A percentile compares a stretch with the other conserved stretches of the same genome.
Evolutionary conservation across 306 rosid genomes (phyloP).

Genomic region (Hippophae tibetana): DNA sequence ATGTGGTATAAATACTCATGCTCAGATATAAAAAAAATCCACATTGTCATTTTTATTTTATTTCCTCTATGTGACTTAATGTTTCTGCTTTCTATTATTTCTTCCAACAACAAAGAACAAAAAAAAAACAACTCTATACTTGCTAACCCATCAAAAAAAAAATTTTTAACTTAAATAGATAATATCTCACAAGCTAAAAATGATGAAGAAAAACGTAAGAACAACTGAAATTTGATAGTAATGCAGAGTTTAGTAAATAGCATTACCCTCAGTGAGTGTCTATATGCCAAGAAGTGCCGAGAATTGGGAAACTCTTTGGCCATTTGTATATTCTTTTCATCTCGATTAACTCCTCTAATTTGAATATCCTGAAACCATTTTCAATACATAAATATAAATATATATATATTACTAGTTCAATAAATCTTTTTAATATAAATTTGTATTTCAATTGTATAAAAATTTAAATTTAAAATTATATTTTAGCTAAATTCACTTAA

Average conservation of each 20-base stretch:
- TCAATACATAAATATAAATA: constrained; percentile 1
- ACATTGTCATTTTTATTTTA: too few relatives aligned
- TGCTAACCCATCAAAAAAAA: too few relatives aligned
- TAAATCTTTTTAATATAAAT: neutral
- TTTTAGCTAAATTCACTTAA: too few relatives aligned
- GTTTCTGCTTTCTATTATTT: too few relatives aligned
- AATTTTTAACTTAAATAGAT: too few relatives aligned
- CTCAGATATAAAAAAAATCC: too few relatives aligned
- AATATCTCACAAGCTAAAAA: too few relatives aligned
- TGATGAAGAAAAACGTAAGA: neutral
- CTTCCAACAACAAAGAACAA: too few relatives aligned
- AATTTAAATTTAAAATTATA: too few relatives aligned
- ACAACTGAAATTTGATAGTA: neutral
- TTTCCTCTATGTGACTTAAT: too few relatives aligned
- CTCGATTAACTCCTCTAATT: constrained; percentile 91
- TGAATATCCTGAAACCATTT: constrained; percentile 70
- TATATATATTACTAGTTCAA: constrained; percentile 1
- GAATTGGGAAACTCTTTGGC: constrained; percentile 79
- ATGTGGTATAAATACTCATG: neutral
- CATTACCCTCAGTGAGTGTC: constrained; percentile 83
- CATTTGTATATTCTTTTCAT: constrained; percentile 87
- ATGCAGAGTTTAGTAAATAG: neutral
- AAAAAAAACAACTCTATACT: too few relatives aligned
- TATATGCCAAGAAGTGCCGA: constrained; percentile 74
- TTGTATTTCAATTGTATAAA: too few relatives aligned